phyloP scores from a whole-genome alignment of 2,329 filamentous ascomycete species.

The Penicillium hordei region DNA sequence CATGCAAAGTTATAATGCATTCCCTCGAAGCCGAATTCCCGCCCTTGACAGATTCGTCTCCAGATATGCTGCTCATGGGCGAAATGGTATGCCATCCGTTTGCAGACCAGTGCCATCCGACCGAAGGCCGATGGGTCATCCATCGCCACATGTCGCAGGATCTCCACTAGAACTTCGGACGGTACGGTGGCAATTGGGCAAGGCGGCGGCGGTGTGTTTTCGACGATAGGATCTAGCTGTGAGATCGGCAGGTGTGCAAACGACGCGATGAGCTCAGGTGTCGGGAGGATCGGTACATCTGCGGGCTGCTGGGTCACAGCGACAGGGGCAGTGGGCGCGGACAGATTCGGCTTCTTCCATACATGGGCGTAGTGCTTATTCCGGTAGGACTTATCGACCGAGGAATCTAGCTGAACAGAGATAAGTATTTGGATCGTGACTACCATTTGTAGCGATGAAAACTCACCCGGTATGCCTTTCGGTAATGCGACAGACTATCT shows the following conservation, averaged over 20 bases:
- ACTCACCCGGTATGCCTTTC: constrained; percentile 78
- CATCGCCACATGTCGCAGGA: constrained; percentile 72
- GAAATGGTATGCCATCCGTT: constrained; percentile 80
- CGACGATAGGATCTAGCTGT: constrained; percentile 65
- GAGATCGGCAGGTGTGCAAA: constrained; percentile 72
- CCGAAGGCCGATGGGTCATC: constrained; percentile 74
- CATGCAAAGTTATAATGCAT: constrained; percentile 81
- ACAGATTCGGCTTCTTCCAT: constrained; percentile 48
- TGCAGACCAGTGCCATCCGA: constrained; percentile 78
- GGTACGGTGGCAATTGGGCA: constrained; percentile 78
- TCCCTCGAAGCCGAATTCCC: constrained; percentile 72
- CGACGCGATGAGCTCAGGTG: constrained; percentile 69
- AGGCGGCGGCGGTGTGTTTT: constrained; percentile 70
- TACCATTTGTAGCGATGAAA: neutral
- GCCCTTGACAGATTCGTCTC: constrained; percentile 70
- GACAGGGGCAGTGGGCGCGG: constrained; percentile 53
- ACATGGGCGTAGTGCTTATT: constrained; percentile 83
- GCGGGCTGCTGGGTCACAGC: constrained; percentile 59
- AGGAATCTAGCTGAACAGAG: constrained; percentile 67
- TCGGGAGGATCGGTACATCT: constrained; percentile 51
- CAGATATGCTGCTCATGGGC: constrained; percentile 82
- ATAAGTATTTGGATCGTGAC: constrained; percentile 16
- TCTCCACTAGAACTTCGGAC: constrained; percentile 78
- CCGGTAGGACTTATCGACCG: constrained; percentile 82
- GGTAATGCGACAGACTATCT: constrained; percentile 83